phyloP scores from a whole-genome alignment of 2,329 filamentous ascomycete species.

The Pyrenochaeta sp. region DNA sequence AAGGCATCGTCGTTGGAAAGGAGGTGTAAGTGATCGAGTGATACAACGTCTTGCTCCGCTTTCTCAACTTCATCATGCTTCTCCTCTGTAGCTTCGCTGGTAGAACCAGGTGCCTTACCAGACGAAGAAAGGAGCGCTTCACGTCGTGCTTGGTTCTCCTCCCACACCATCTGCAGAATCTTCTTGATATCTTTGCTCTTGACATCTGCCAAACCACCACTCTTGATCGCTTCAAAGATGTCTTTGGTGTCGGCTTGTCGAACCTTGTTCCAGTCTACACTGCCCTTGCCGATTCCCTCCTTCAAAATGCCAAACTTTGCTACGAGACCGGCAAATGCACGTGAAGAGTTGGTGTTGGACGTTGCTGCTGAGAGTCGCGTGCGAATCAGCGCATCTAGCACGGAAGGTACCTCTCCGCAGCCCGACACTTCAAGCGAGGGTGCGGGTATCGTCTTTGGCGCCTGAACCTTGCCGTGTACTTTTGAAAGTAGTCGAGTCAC shows the following conservation, averaged over 20 bases:
- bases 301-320: constrained; percentile 69
- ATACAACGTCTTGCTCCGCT: constrained; percentile 68
- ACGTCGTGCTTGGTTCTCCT: constrained; percentile 69
- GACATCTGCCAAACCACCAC: constrained; percentile 73
- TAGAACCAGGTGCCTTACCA: constrained; percentile 51
- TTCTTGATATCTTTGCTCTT: constrained; percentile 78
- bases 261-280: constrained; percentile 79
- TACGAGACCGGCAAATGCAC: constrained; percentile 72
- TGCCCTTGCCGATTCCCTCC: constrained; percentile 72
- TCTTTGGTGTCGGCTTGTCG: constrained; percentile 66
- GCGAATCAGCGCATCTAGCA: constrained; percentile 70
- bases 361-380: constrained; percentile 70
- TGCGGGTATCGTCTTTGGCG: constrained; percentile 72
- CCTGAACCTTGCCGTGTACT: constrained; percentile 70
- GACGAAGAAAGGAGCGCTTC: constrained; percentile 54
- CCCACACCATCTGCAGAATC: constrained; percentile 76
- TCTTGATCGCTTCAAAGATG: constrained; percentile 73
- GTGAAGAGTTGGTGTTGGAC: constrained; percentile 67
- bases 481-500: constrained; percentile 72
- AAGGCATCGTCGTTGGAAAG: constrained; percentile 66
- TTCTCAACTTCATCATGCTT: constrained; percentile 67
- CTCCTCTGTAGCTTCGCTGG: constrained; percentile 58
- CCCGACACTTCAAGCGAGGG: constrained; percentile 77
- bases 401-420: constrained; percentile 71
- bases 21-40: constrained; percentile 68